These are phyloP conservation scores for Sporobolomyces pararoseus DNA, from an alignment of 768 basidiomycete genomes.

Conservation along the genomic window DNA sequence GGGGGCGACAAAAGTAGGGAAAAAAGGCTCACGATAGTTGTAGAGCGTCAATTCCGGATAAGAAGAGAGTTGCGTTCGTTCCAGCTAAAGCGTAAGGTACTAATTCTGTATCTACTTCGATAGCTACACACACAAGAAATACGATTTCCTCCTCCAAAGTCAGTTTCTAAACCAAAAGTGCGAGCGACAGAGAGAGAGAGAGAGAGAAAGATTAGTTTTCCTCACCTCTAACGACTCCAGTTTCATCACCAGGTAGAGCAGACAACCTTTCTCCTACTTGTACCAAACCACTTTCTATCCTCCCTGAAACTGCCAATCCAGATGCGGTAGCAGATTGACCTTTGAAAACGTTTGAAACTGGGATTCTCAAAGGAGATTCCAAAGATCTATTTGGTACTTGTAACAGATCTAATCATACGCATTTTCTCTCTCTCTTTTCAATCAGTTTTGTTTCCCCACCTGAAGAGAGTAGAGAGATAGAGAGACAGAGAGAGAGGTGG, in stretches of 20 bases:
- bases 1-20: neutral
- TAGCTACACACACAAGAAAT: conserved; percentile 55
- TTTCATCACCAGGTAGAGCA: conserved; percentile 88
- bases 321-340: conserved; percentile 67
- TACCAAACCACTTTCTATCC: conserved; percentile 79
- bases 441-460: too few relatives aligned
- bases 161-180: too few relatives aligned
- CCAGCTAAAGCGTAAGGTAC: conserved; percentile 88
- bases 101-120: conserved; percentile 72
- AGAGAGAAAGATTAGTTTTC: neutral
- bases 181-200: conserved; percentile 43
- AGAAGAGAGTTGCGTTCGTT: conserved; percentile 76
- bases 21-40: conserved; percentile 56
- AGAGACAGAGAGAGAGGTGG: neutral
- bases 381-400: conserved; percentile 51
- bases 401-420: conserved; percentile 37
- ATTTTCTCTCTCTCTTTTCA: too few relatives aligned
- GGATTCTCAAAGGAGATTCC: conserved; percentile 71
- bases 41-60: conserved; percentile 77
- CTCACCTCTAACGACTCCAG: conserved; percentile 64
- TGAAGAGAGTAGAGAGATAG: too few relatives aligned
- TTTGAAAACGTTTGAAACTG: conserved; percentile 92
- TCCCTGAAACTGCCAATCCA: conserved; percentile 71
- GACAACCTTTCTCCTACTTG: conserved; percentile 86
- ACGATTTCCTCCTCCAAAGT: too few relatives aligned